phyloP scores from a whole-genome alignment of 2,329 filamentous ascomycete species.

The Lachnellula arida region DNA sequence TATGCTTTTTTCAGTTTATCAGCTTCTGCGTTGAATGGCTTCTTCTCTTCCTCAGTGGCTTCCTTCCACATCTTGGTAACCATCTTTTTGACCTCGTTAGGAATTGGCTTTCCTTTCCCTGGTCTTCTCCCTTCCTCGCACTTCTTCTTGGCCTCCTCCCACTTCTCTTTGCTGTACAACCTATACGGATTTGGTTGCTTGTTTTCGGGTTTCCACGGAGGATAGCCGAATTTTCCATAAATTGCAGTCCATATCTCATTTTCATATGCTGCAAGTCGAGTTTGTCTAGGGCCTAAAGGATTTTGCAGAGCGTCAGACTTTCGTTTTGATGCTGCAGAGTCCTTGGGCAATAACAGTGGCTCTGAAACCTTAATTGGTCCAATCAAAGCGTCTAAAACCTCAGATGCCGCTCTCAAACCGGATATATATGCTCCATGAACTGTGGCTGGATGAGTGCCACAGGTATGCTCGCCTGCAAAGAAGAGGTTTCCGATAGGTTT shows the following conservation, averaged over 20 bases:
- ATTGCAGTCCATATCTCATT: constrained; percentile 49
- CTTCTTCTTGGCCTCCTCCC: constrained; percentile 54
- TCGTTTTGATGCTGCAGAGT: constrained; percentile 46
- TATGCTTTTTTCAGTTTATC: constrained; percentile 65
- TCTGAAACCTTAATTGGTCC: constrained; percentile 74
- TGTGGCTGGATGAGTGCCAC: constrained; percentile 90
- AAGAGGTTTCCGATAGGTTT: constrained; percentile 78
- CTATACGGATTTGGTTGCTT: constrained; percentile 81
- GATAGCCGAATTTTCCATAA: constrained; percentile 61
- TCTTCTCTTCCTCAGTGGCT: constrained; percentile 62
- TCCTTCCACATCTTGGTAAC: constrained; percentile 90
- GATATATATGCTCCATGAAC: constrained; percentile 96
- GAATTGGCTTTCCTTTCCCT: constrained; percentile 59
- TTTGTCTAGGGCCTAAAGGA: constrained; percentile 45
- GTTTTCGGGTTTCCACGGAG: constrained; percentile 67
- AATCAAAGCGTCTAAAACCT: constrained; percentile 74
- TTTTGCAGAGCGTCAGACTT: constrained; percentile 39
- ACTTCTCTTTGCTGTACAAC: constrained; percentile 77
- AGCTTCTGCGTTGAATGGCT: constrained; percentile 73
- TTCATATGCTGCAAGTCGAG: constrained; percentile 54
- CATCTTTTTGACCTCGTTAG: constrained; percentile 80
- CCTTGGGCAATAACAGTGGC: constrained; percentile 68
- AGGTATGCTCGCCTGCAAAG: constrained; percentile 96
- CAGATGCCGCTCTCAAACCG: constrained; percentile 81
- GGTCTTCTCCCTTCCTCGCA: constrained; percentile 63